Percentiles rank a stretch among this genome's conserved stretches.
phyloP scores from a whole-genome alignment of 805 yeast species.

The Saccharomyces kudriavzevii region DNA sequence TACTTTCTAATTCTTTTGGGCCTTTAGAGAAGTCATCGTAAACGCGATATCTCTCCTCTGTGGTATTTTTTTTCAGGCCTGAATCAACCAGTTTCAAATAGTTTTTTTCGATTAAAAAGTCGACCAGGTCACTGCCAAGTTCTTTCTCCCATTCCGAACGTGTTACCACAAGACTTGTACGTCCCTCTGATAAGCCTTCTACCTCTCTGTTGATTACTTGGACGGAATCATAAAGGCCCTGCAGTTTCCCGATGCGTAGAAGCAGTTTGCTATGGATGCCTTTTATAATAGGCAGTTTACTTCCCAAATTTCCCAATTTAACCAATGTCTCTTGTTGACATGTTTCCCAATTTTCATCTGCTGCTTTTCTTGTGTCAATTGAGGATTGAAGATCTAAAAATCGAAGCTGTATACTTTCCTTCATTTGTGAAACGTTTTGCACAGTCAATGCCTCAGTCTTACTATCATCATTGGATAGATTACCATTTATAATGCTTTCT shows the following conservation, averaged over 20 bases:
- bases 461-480: conserved; percentile 10
- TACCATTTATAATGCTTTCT: conserved; percentile 15
- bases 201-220: conserved; percentile 18
- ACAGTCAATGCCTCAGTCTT: conserved; percentile 6
- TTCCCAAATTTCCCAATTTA: conserved; percentile 6
- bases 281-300: conserved; percentile 12
- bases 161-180: conserved; percentile 17
- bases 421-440: conserved; percentile 8
- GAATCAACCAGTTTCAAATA: conserved; percentile 11
- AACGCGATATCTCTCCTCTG: conserved; percentile 13
- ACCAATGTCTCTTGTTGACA: conserved; percentile 14
- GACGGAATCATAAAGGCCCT: conserved; percentile 20
- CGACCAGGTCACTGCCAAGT: conserved; percentile 18
- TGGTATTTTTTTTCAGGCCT: conserved; percentile 1
- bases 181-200: conserved; percentile 16
- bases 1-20: conserved; percentile 19
- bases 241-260: conserved; percentile 17
- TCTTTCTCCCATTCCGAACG: conserved; percentile 24
- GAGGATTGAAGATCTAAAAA: conserved; percentile 21
- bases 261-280: conserved; percentile 7
- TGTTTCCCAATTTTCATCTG: conserved; percentile 20
- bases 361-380: conserved; percentile 20
- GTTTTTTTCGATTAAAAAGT: conserved; percentile 14
- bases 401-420: conserved; percentile 12
- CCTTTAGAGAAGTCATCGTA: conserved; percentile 24